Evolutionary conservation across 2,329 filamentous ascomycete genomes (phyloP).

Genomic region (Aspergillus costaricaensis): DNA sequence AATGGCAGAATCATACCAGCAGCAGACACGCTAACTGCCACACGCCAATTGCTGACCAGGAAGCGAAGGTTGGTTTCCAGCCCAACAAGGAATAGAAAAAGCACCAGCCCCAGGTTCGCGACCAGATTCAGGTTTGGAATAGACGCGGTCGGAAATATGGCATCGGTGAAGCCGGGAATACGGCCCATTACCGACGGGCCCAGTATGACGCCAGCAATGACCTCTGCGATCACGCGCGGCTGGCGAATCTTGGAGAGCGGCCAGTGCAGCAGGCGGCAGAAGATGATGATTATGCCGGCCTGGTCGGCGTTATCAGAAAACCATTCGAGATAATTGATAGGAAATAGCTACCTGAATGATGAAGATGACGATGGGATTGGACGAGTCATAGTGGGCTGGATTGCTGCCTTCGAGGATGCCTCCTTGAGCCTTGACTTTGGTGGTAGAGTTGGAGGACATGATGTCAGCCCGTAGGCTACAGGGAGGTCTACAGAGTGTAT

Average conservation of each 20-base stretch:
- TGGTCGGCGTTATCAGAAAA: conserved; percentile 34
- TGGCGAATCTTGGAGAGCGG: conserved; percentile 76
- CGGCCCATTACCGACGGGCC: conserved; percentile 87
- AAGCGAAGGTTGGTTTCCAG: conserved; percentile 82
- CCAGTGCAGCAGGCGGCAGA: conserved; percentile 73
- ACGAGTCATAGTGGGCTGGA: conserved; percentile 67
- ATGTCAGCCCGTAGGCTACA: neutral
- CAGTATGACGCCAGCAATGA: conserved; percentile 80
- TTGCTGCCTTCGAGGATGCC: conserved; percentile 73
- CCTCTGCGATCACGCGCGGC: conserved; percentile 80
- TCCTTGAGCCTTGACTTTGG: conserved; percentile 53
- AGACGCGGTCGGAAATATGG: conserved; percentile 75
- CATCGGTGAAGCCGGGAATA: conserved; percentile 72
- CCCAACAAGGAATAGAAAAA: conserved; percentile 86
- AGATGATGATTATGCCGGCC: conserved; percentile 72
- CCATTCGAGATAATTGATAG: too few relatives aligned
- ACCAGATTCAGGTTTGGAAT: conserved; percentile 75
- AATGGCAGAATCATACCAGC: conserved; percentile 83
- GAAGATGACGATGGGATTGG: conserved; percentile 73
- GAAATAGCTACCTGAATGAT: conserved; percentile 76
- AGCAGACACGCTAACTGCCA: conserved; percentile 74
- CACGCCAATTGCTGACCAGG: conserved; percentile 75
- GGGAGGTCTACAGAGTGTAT: neutral
- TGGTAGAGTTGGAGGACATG: conserved; percentile 27
- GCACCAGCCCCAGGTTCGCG: conserved; percentile 78